Conservation (phyloP, 805 yeast genomes). For the Wickerhamiella azyma region DNA sequence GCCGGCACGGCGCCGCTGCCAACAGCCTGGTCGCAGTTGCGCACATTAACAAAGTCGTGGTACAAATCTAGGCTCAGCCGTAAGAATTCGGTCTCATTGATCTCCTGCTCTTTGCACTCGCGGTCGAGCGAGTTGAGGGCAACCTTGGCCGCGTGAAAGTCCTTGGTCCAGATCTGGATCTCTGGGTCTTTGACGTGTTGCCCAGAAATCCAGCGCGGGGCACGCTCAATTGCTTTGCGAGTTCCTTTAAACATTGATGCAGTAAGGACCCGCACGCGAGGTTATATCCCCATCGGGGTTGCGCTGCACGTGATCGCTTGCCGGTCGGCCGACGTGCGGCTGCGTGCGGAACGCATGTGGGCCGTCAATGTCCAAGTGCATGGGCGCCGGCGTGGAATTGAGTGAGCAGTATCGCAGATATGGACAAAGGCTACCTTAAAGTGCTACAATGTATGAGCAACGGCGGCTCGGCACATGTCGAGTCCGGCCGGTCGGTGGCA, state of each 20-base stretch:
- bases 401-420: too few relatives aligned
- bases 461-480: too few relatives aligned
- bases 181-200: constrained; percentile 6
- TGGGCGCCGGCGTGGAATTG: too few relatives aligned
- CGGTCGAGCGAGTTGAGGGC: constrained; percentile 6
- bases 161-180: constrained; percentile 4
- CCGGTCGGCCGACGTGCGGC: too few relatives aligned
- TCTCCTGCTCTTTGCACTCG: not conserved
- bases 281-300: too few relatives aligned
- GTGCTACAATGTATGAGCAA: too few relatives aligned
- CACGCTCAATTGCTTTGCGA: constrained; percentile 4
- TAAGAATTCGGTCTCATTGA: not conserved
- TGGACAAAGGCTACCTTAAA: too few relatives aligned
- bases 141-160: constrained; percentile 6
- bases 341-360: too few relatives aligned
- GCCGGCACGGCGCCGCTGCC: not conserved
- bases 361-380: too few relatives aligned
- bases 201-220: not conserved
- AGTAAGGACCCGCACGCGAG: too few relatives aligned
- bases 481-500: too few relatives aligned
- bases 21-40: not conserved
- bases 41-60: not conserved
- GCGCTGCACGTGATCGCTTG: too few relatives aligned
- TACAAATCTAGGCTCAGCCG: not conserved
- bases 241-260: constrained; percentile 1